phyloP scores from a whole-genome alignment of 2,329 filamentous ascomycete species.

The Exophiala sideris region DNA sequence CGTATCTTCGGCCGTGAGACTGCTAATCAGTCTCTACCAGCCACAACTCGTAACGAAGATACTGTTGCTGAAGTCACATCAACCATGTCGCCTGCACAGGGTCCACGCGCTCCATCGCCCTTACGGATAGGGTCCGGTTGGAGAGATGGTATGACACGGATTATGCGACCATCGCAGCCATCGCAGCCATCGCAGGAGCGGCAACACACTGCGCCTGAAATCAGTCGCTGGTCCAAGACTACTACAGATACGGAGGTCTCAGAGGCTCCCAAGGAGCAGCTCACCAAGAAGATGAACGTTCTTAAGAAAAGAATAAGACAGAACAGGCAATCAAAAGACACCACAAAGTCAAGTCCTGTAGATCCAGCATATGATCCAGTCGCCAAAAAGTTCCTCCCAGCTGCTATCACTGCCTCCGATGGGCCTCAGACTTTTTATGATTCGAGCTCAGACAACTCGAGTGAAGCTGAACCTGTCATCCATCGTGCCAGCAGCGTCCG shows the following conservation, averaged over 20 bases:
- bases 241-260: constrained; percentile 23
- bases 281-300: constrained; percentile 7
- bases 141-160: constrained; percentile 11
- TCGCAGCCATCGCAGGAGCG: constrained; percentile 9
- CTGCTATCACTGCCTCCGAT: constrained; percentile 8
- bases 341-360: constrained; percentile 15
- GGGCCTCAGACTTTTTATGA: constrained; percentile 19
- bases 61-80: not conserved
- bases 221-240: constrained; percentile 24
- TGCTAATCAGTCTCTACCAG: constrained; percentile 5
- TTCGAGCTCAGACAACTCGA: constrained; percentile 20
- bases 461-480: constrained; percentile 19
- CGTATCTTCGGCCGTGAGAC: constrained; percentile 15
- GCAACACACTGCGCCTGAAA: constrained; percentile 11
- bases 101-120: constrained; percentile 2
- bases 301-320: constrained; percentile 15
- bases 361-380: constrained; percentile 21
- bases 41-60: not conserved
- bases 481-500: constrained; percentile 28
- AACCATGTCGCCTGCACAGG: constrained; percentile 5
- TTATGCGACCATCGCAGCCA: constrained; percentile 9
- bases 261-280: constrained; percentile 3
- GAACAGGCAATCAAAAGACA: constrained; percentile 14
- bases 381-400: constrained; percentile 10
- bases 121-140: constrained; percentile 1